Conservation (phyloP, 495 filamentous ascomycete genomes). For the Tuber aestivum region DNA sequence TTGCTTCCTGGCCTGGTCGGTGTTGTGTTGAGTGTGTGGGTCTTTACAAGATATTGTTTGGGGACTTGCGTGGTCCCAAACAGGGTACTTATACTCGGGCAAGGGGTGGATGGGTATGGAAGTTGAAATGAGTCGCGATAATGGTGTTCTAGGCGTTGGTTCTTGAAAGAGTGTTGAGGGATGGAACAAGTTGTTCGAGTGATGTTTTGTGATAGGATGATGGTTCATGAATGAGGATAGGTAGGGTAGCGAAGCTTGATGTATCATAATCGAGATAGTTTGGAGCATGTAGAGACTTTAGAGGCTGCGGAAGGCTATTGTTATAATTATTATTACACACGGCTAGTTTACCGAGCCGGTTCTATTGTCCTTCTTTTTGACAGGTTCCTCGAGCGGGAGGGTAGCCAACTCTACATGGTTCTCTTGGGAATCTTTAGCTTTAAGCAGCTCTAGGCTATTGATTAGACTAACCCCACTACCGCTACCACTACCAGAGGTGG, state of each 20-base stretch:
- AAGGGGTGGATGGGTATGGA: neutral
- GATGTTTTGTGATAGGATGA: neutral
- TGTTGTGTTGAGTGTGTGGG: neutral
- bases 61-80: neutral
- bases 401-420: neutral
- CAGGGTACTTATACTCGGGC: neutral
- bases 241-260: neutral
- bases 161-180: neutral
- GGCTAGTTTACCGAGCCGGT: conserved; percentile 17
- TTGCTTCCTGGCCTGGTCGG: neutral
- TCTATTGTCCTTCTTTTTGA: conserved; percentile 37
- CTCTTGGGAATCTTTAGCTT: neutral
- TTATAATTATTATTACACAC: neutral
- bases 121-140: neutral
- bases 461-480: neutral
- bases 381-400: conserved; percentile 12
- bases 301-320: neutral
- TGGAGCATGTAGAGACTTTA: neutral
- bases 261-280: neutral
- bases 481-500: neutral
- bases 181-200: neutral
- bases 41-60: neutral
- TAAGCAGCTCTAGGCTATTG: neutral
- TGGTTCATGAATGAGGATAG: neutral
- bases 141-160: neutral